Evolutionary conservation across 108 stramenopile species (phyloP).

Genomic region (Mediolabrus comicus): DNA sequence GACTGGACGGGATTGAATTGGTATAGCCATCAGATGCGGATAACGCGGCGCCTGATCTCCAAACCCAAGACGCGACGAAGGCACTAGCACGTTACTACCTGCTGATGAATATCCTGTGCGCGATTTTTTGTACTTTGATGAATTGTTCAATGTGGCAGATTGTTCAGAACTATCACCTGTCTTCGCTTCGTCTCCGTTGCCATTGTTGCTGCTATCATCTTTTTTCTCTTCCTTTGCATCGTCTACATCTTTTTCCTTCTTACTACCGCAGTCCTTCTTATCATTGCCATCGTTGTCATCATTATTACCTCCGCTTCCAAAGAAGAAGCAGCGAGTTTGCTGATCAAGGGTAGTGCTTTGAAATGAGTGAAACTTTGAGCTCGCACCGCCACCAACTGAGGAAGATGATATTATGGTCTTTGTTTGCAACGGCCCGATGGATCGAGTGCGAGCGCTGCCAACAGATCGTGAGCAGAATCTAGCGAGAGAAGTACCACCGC

Average conservation of each 20-base stretch:
- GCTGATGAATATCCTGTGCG: conserved; percentile 5
- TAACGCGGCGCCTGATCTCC: conserved; percentile 85
- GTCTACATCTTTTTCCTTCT: conserved; percentile 21
- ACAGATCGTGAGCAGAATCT: background rate
- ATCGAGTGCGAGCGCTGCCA: background rate
- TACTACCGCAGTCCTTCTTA: conserved; percentile 9
- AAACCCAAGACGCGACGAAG: conserved; percentile 47
- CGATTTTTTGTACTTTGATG: conserved; percentile 36
- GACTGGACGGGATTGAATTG: conserved; percentile 68
- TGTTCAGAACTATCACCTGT: conserved; percentile 12
- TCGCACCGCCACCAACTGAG: no score
- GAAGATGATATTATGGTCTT: background rate
- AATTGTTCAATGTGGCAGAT: conserved; percentile 28
- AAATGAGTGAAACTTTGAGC: no score
- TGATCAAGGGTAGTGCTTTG: background rate
- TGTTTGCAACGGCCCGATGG: background rate
- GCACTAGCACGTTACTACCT: conserved; percentile 24
- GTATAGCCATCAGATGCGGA: conserved; percentile 80
- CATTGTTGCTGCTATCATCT: conserved; percentile 11
- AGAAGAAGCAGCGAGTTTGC: conserved; percentile 46
- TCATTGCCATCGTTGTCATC: conserved; percentile 39
- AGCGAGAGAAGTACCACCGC: background rate
- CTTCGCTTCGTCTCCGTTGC: background rate
- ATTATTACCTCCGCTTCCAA: conserved; percentile 28
- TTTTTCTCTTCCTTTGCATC: conserved; percentile 17